phyloP scores from a whole-genome alignment of 2,329 filamentous ascomycete genomes.

The Fusarium pseudoanthophilum region DNA sequence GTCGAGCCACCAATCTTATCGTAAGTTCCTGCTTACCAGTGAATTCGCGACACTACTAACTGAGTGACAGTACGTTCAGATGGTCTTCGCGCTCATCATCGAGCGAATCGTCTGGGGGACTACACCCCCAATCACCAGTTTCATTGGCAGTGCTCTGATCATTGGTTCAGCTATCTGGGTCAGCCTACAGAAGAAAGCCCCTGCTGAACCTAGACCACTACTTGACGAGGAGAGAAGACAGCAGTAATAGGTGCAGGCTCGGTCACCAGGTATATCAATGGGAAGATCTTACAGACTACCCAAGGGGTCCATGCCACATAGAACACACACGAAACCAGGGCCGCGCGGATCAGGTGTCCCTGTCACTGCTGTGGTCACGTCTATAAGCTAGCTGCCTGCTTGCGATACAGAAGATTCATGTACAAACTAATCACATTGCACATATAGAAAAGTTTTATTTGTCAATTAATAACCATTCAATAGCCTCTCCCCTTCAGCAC shows the following conservation, averaged over 20 bases:
- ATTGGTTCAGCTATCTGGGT: constrained; percentile 57
- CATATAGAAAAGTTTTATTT: background rate
- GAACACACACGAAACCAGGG: background rate
- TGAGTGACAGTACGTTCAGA: constrained; percentile 44
- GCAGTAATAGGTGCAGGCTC: background rate
- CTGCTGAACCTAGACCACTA: constrained; percentile 35
- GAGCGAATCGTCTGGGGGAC: constrained; percentile 58
- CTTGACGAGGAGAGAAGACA: constrained; percentile 52
- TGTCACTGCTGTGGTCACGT: accelerated
- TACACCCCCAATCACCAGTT: constrained; percentile 51
- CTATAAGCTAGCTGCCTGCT: background rate
- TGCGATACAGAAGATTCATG: background rate
- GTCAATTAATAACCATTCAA: accelerated
- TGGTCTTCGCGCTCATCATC: constrained; percentile 51
- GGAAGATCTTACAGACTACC: no score
- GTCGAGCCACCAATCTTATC: constrained; percentile 48
- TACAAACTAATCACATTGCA: background rate
- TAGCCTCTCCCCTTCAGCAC: accelerated
- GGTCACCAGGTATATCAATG: accelerated
- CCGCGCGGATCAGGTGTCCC: background rate
- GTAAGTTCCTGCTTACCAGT: constrained; percentile 7
- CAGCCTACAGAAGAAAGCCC: constrained; percentile 53
- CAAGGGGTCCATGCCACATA: accelerated
- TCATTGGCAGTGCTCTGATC: constrained; percentile 54
- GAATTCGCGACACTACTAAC: background rate